A percentile compares a stretch with the other conserved stretches of the same genome.
These are phyloP conservation scores for Pueraria montana DNA, from an alignment of 306 rosid species.

Conservation along the genomic window DNA sequence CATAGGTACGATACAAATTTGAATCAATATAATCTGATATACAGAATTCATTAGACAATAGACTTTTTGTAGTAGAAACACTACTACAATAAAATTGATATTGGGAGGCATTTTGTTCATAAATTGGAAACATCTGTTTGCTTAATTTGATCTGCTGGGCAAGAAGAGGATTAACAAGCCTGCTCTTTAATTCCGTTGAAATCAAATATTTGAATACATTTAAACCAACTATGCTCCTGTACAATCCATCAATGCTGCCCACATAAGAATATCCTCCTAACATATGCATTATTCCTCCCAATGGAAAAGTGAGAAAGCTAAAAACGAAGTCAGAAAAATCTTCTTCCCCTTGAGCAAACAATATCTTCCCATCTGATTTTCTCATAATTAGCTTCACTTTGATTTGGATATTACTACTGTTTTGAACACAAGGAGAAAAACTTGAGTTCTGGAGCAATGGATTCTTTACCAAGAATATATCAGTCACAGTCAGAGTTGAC, in stretches of 20 bases:
- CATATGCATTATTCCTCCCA: no score
- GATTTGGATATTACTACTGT: neutral
- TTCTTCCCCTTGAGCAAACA: no score
- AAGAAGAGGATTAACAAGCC: neutral
- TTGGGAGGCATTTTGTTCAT: neutral
- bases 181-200: neutral
- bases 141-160: neutral
- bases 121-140: neutral
- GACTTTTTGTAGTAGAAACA: neutral
- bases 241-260: neutral
- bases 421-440: no score
- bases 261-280: no score
- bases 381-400: neutral
- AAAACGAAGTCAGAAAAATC: conserved; percentile 22
- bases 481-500: no score
- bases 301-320: neutral
- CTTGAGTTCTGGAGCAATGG: no score
- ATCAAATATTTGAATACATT: neutral
- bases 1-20: no score
- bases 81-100: no score
- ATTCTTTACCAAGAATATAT: no score
- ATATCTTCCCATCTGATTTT: neutral
- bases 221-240: neutral
- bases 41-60: neutral
- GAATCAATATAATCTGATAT: no score